Evolutionary conservation across 306 rosid genomes (phyloP), one percentile per base, ranked within the genome.

Genomic region (Vicia villosa): DNA sequence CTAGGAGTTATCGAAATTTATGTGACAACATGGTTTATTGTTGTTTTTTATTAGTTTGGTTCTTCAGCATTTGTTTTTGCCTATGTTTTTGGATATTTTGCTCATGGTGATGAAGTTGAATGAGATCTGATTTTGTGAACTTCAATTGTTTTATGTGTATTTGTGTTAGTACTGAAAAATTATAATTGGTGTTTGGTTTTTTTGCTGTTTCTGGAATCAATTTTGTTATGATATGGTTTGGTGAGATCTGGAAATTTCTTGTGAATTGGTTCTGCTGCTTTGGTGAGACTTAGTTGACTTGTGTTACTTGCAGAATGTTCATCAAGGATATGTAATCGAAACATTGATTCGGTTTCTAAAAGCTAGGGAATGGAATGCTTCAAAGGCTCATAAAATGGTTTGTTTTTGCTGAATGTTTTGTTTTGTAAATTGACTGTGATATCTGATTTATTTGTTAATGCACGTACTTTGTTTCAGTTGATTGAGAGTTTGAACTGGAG

Each of bases 361-460:
- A 80, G 99, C 99, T 52, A 89, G 99, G 77, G 98, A 90, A 13
- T 79, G 88, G 83, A 86, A 93, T 76, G 91, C 79, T 73, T 30
- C 83, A 73, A 85, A 88, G 81, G 94, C 97, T 52, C 91, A 93
- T 73, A 88, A 86, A 83, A 93, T 93, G 98, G 98, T 89, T 50
- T 50, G 41, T 76, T 72, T 63, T 67, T 70, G 42, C 56, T 74
- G 73, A 65, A 61, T 71, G 19, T 14, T 60, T 65, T 60, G 19
- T 51, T 12, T 43, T 42, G 51, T 36, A 20, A 56, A 47, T 61
- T 54, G 58, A 24, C 40, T 73, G 21, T 74, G 61, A 19, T 45
- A 42, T 61, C 65, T 42, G 63, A 51, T 79, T 63, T 61, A 61
- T 66, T 72, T 46, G 13, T 65, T 16, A 72, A 64, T 70, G 52